Evolutionary conservation across 1,284 basidiomycete species (phyloP).

Genomic region (Cutaneotrichosporon mucoides): DNA sequence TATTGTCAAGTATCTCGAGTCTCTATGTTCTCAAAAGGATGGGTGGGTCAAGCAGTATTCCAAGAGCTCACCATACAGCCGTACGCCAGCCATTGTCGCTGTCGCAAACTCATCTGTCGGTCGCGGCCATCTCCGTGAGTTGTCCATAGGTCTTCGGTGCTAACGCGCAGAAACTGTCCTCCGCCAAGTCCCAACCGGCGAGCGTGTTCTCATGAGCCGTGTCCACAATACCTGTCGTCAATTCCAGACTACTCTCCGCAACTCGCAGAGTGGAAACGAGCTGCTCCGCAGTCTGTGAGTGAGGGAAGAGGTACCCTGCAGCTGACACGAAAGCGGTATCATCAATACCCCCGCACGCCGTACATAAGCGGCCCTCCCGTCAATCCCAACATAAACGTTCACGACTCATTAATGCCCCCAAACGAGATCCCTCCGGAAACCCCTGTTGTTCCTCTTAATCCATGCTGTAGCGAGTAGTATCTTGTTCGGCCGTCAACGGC

Average conservation of each 20-base stretch:
- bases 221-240: slow-evolving; percentile 36
- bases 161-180: slow-evolving; percentile 1
- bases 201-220: slow-evolving; percentile 26
- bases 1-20: slow-evolving; percentile 38
- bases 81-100: slow-evolving; percentile 39
- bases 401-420: too few relatives aligned
- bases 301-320: too few relatives aligned
- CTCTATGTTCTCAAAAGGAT: slow-evolving; percentile 34
- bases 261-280: slow-evolving; percentile 45
- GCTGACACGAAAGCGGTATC: slow-evolving; percentile 15
- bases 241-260: slow-evolving; percentile 43
- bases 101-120: slow-evolving; percentile 45
- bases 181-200: slow-evolving; percentile 25
- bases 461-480: neutral
- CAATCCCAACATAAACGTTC: too few relatives aligned
- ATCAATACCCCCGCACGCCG: slow-evolving; percentile 20
- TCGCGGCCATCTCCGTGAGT: slow-evolving; percentile 39
- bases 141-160: neutral
- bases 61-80: slow-evolving; percentile 16
- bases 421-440: neutral
- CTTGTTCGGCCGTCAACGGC: neutral
- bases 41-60: slow-evolving; percentile 25
- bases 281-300: slow-evolving; percentile 22
- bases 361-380: neutral
- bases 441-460: neutral